phyloP scores from a whole-genome alignment of 2,329 filamentous ascomycete species.

The Neofusicoccum ribis region DNA sequence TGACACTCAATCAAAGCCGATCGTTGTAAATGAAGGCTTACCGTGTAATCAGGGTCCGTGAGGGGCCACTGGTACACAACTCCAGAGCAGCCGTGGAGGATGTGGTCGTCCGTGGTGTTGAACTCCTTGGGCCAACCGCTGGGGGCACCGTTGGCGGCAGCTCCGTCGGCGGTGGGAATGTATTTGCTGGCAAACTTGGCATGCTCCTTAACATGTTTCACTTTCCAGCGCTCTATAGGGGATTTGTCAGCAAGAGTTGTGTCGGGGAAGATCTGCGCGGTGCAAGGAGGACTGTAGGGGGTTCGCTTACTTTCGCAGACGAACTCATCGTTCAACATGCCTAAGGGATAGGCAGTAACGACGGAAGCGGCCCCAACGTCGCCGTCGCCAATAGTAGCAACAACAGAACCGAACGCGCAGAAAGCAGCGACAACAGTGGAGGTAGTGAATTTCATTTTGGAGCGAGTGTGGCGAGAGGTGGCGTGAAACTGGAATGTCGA shows the following conservation, averaged over 20 bases:
- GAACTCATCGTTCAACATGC: neutral
- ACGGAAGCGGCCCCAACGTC: neutral
- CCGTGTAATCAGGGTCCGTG: neutral
- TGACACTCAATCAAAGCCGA: no score
- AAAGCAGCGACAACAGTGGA: neutral
- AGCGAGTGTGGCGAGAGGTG: neutral
- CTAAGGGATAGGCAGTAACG: neutral
- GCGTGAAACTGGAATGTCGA: no score
- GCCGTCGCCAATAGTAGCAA: neutral
- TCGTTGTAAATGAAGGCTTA: neutral
- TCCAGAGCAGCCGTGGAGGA: neutral
- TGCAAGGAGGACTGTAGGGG: neutral
- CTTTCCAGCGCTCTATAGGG: neutral
- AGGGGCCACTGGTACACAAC: neutral
- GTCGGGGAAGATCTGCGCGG: neutral
- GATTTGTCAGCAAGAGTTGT: neutral
- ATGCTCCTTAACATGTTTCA: conserved; percentile 3
- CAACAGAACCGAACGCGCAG: neutral
- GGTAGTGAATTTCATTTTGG: neutral
- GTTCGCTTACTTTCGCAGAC: neutral
- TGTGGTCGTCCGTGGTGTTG: neutral
- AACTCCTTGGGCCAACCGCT: conserved; percentile 26
- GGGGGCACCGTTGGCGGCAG: neutral
- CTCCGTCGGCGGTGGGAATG: neutral
- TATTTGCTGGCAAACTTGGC: neutral